Evolutionary conservation across 192 early-diverging fungal genomes (phyloP), one percentile per base, ranked within the genome.

Genomic region (Gonapodya prolifera): DNA sequence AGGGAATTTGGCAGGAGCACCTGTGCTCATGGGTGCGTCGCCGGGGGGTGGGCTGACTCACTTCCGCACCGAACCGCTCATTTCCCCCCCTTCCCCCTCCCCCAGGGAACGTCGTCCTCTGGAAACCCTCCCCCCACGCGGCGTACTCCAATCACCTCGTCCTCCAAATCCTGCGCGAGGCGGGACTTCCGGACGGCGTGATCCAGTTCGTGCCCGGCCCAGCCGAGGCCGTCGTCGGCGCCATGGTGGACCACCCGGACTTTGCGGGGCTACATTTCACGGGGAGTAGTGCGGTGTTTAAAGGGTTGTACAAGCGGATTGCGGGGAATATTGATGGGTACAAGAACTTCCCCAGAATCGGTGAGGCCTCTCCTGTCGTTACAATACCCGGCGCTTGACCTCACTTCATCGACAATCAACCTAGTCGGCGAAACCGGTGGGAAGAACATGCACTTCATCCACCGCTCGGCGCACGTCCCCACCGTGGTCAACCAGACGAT

Each of bases 241-340:
- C 88, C 70, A 89, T 94, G 35, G 88, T 98, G 83, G 86, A 84
- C 70, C 92, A 92, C 82, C 95, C 91, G 69, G 92, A 95, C n/a
- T 99, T 99, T 83, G 90, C 97, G 33, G 92, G 94, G 30, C 88
- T 99, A 78, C 97, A 99, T 84, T 99, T 97, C 77, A 99, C 97
- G 69, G 97, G 97, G 35, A 92, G 91, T 75, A 97, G 96, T 71
- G 80, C 82, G 75, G 95, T 99, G 70, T 99, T 99, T 87, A 92
- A 93, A 86, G 86, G 90, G 80, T 86, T 99, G 81, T 99, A 94
- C 94, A 90, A 91, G 85, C 88, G 91, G 78, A 94, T 97, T 83
- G 93, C 90, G 35, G 85, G 91, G 81, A 97, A 99, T 88, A 89
- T 99, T 73, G 91, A 95, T 78, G 88, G 79, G 69, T 99, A 97